A percentile compares a stretch with the other conserved stretches of the same genome.
Evolutionary conservation across 495 filamentous ascomycete genomes (phyloP).

Genomic region (Penicillium arizonense): DNA sequence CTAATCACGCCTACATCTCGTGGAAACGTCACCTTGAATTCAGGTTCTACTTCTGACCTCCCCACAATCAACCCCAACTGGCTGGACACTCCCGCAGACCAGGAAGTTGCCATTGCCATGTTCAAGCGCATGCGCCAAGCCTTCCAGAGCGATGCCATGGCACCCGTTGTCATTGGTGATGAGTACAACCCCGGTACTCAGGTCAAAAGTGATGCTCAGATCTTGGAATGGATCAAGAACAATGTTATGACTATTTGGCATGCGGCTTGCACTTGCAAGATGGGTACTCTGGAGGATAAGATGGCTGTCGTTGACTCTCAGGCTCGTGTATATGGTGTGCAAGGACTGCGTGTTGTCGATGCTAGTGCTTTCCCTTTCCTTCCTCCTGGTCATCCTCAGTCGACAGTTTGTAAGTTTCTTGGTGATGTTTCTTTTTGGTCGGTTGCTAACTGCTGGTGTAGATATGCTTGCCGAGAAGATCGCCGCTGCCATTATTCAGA

Average conservation of each 20-base stretch:
- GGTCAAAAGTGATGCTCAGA: slow-evolving; percentile 50
- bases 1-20: slow-evolving; percentile 51
- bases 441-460: slow-evolving; percentile 7
- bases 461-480: slow-evolving; percentile 58
- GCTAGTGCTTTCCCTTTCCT: slow-evolving; percentile 52
- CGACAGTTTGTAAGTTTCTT: slow-evolving; percentile 40
- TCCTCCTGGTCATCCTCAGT: slow-evolving; percentile 51
- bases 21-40: slow-evolving; percentile 54
- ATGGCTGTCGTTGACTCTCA: slow-evolving; percentile 57
- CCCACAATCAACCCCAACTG: slow-evolving; percentile 57
- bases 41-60: slow-evolving; percentile 34
- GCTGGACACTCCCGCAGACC: slow-evolving; percentile 47
- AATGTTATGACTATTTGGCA: slow-evolving; percentile 48
- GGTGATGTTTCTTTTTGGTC: neutral
- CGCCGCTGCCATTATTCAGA: slow-evolving; percentile 37
- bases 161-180: slow-evolving; percentile 38
- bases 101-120: slow-evolving; percentile 52
- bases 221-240: slow-evolving; percentile 41
- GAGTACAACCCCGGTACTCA: slow-evolving; percentile 48
- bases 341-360: slow-evolving; percentile 56
- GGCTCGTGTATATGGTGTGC: slow-evolving; percentile 51
- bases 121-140: slow-evolving; percentile 51
- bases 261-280: slow-evolving; percentile 51
- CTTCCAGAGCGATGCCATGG: slow-evolving; percentile 40
- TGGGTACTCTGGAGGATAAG: slow-evolving; percentile 48